A percentile compares a stretch with the other conserved stretches of the same genome.
phyloP scores from a whole-genome alignment of 306 rosid species.

The Rosa rugosa region DNA sequence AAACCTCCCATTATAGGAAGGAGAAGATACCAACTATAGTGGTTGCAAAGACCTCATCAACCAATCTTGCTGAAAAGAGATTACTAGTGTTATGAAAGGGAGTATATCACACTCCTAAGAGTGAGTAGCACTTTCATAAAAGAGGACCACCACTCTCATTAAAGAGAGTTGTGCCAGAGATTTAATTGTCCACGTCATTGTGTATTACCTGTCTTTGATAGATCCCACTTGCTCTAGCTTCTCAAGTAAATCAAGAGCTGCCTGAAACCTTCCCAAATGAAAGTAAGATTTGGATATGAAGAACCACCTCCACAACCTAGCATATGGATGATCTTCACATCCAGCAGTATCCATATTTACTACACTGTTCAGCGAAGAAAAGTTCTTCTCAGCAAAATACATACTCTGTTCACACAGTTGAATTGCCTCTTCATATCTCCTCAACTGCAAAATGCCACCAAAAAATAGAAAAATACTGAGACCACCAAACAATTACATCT shows the following conservation, averaged over 20 bases:
- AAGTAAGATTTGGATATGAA: conserved; percentile 81
- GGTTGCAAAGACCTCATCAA: background rate
- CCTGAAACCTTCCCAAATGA: conserved; percentile 81
- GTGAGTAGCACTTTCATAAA: background rate
- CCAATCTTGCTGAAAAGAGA: background rate
- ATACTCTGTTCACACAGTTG: conserved; percentile 73
- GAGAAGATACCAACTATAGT: background rate
- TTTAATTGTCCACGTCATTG: background rate
- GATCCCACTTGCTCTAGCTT: conserved; percentile 57
- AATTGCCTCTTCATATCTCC: conserved; percentile 72
- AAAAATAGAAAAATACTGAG: conserved; percentile 14
- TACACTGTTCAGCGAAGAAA: conserved; percentile 28
- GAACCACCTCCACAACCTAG: conserved; percentile 78
- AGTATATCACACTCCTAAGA: background rate
- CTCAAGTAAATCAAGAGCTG: conserved; percentile 67
- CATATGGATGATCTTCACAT: conserved; percentile 34
- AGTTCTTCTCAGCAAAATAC: conserved; percentile 71
- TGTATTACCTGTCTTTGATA: conserved; percentile 51
- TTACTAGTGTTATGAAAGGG: background rate
- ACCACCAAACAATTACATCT: background rate
- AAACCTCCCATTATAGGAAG: background rate
- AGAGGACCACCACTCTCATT: background rate
- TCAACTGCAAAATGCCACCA: conserved; percentile 55
- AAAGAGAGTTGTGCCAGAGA: background rate
- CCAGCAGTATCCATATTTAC: conserved; percentile 32